These are phyloP conservation scores for Phaeosphaeriaceae sp. DNA, from an alignment of 2,329 filamentous ascomycete species.

Conservation along the genomic window DNA sequence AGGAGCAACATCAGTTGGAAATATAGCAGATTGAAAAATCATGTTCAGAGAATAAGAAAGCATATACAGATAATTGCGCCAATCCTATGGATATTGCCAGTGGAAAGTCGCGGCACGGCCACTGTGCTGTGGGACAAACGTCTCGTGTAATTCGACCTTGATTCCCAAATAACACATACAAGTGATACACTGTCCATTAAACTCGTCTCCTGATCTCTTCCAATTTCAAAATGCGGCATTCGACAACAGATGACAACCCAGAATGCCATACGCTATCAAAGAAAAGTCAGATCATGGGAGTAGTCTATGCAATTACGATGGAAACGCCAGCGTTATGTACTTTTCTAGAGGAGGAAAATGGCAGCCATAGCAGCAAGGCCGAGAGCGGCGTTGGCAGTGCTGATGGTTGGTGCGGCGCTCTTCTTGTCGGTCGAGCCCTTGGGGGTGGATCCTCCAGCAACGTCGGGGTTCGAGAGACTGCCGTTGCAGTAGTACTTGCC, in stretches of 20 bases:
- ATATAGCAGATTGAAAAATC: background rate
- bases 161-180: slow-evolving; percentile 46
- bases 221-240: slow-evolving; percentile 31
- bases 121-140: slow-evolving; percentile 40
- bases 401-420: slow-evolving; percentile 50
- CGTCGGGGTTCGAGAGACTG: slow-evolving; percentile 46
- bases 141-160: slow-evolving; percentile 36
- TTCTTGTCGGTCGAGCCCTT: slow-evolving; percentile 39
- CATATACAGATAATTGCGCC: slow-evolving; percentile 35
- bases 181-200: slow-evolving; percentile 40
- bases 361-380: slow-evolving; percentile 56
- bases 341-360: slow-evolving; percentile 55
- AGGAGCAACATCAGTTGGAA: background rate
- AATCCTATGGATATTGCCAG: slow-evolving; percentile 27
- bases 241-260: slow-evolving; percentile 27
- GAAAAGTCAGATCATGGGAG: slow-evolving; percentile 38
- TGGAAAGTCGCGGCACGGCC: slow-evolving; percentile 18
- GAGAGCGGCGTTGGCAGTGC: slow-evolving; percentile 51
- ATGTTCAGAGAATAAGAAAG: slow-evolving; percentile 17
- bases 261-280: slow-evolving; percentile 42
- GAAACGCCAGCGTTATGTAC: slow-evolving; percentile 47
- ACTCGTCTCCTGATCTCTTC: slow-evolving; percentile 27
- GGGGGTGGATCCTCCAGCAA: slow-evolving; percentile 41
- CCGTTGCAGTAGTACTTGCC: slow-evolving; percentile 52
- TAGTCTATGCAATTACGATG: slow-evolving; percentile 50